Evolutionary conservation across 768 basidiomycete genomes (phyloP).

Genomic region (Leccinellum luteum): DNA sequence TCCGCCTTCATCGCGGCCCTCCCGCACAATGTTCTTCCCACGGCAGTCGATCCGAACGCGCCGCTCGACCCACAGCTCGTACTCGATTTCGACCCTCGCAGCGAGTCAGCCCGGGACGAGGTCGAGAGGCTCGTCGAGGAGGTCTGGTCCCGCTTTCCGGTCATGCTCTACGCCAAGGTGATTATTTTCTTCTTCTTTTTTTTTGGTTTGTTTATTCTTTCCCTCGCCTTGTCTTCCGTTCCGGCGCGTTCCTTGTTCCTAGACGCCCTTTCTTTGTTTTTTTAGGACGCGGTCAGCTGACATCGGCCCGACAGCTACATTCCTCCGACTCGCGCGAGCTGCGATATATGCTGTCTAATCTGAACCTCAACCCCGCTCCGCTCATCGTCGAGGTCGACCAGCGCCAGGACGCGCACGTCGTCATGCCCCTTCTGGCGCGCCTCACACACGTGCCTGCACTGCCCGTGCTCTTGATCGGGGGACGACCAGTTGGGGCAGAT

Average conservation of each 20-base stretch:
- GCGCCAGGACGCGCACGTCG: conserved; percentile 65
- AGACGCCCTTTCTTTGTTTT: not conserved
- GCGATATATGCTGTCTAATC: conserved; percentile 51
- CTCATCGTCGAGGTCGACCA: conserved; percentile 71
- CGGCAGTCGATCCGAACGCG: conserved; percentile 54
- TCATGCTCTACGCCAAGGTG: conserved; percentile 75
- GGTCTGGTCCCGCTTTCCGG: conserved; percentile 71
- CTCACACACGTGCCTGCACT: conserved; percentile 54
- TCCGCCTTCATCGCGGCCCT: conserved; percentile 71
- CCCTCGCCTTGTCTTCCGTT: not conserved
- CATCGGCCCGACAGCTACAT: conserved; percentile 43
- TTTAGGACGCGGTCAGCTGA: conserved; percentile 4
- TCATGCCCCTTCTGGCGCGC: conserved; percentile 59
- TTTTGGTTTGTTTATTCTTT: not conserved
- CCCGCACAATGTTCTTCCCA: conserved; percentile 73
- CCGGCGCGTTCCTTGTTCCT: not conserved
- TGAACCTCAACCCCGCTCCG: conserved; percentile 61
- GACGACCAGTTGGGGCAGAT: conserved; percentile 48
- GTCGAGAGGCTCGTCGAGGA: conserved; percentile 56
- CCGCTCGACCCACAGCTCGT: conserved; percentile 80
- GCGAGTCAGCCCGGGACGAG: conserved; percentile 58
- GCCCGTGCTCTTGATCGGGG: conserved; percentile 69
- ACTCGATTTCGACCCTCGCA: conserved; percentile 79
- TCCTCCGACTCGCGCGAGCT: conserved; percentile 66
- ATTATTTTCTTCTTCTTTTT: conserved; percentile 3